These are phyloP conservation scores for Suhomyces canberraensis DNA, from an alignment of 805 yeast genomes.

Conservation along the genomic window DNA sequence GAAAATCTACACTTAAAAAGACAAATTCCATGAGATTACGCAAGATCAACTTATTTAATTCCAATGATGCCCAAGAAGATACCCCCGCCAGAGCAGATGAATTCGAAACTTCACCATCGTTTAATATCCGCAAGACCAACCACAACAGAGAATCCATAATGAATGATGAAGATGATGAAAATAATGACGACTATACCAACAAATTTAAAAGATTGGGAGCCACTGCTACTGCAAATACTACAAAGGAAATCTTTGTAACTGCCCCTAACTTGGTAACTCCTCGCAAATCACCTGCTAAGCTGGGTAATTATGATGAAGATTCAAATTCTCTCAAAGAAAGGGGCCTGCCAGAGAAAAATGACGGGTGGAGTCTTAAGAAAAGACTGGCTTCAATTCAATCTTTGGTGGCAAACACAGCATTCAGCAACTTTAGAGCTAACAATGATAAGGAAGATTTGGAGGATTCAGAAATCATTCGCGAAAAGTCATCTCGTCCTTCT, in stretches of 20 bases:
- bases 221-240: constrained; percentile 10
- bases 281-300: background rate
- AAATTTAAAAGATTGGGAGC: constrained; percentile 19
- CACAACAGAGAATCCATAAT: constrained; percentile 13
- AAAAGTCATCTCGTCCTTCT: constrained; percentile 4
- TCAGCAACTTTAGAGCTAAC: constrained; percentile 27
- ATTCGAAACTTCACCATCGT: constrained; percentile 13
- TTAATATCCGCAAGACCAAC: constrained; percentile 12
- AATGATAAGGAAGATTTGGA: background rate
- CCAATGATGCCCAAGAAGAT: constrained; percentile 7
- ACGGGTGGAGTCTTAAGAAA: constrained; percentile 10
- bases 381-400: constrained; percentile 21
- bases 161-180: constrained; percentile 10
- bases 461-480: background rate
- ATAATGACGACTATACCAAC: constrained; percentile 9
- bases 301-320: background rate
- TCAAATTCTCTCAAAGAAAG: constrained; percentile 4
- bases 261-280: constrained; percentile 11
- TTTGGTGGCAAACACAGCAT: constrained; percentile 35
- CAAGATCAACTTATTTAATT: constrained; percentile 35
- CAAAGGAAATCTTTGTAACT: constrained; percentile 23
- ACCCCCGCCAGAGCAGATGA: constrained; percentile 3
- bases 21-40: constrained; percentile 41
- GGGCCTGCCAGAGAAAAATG: constrained; percentile 7
- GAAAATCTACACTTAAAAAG: constrained; percentile 38